Percentiles rank a stretch among this genome's conserved stretches.
Conservation (phyloP, 345 rosid species). For the Noccaea caerulescens region DNA sequence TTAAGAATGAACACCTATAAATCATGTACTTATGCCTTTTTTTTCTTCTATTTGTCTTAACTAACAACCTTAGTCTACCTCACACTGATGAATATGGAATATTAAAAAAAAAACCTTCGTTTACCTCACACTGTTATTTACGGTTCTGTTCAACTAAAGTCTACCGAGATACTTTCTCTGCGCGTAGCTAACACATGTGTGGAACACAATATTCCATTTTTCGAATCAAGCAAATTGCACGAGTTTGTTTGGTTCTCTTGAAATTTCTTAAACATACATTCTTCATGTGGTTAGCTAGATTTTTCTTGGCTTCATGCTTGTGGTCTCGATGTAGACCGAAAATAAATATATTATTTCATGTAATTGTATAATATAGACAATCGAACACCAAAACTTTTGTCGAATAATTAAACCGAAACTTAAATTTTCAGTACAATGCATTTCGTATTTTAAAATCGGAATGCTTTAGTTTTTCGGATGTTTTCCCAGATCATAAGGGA, state of each 20-base stretch:
- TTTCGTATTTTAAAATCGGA: not conserved
- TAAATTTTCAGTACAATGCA: not conserved
- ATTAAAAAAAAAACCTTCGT: not conserved
- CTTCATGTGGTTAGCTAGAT: not conserved
- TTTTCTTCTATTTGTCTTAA: too few species aligned
- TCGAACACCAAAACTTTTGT: too few species aligned
- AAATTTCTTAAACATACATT: not conserved
- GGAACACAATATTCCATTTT: not conserved
- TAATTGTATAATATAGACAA: not conserved
- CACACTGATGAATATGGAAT: too few species aligned
- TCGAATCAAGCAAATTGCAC: not conserved
- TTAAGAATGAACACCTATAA: too few species aligned
- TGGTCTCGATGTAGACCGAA: constrained; percentile 6
- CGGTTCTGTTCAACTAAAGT: constrained; percentile 2
- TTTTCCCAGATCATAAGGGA: constrained; percentile 8
- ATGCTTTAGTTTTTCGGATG: not conserved
- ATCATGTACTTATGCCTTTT: too few species aligned
- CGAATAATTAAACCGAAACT: not conserved
- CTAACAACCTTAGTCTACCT: too few species aligned
- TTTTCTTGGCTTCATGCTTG: not conserved
- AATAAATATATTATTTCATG: not conserved
- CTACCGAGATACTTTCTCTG: constrained; percentile 4
- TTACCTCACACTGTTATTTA: constrained; percentile 2
- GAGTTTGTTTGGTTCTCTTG: not conserved
- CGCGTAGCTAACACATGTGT: not conserved